Conservation (phyloP, 2,329 filamentous ascomycete genomes). For the Arthroderma uncinatum region DNA sequence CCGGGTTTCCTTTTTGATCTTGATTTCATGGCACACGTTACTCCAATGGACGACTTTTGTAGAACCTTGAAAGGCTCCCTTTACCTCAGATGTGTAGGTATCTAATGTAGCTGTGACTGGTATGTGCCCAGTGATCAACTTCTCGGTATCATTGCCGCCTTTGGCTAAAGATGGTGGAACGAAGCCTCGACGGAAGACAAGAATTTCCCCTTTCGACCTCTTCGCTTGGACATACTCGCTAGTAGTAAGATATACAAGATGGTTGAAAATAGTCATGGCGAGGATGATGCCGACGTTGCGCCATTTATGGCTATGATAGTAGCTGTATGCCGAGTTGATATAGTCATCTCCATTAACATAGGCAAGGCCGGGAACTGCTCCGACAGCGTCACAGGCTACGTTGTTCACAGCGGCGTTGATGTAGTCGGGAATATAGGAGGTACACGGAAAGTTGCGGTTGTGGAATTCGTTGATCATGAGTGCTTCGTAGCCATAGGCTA, state of each 20-base stretch:
- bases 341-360: conserved; percentile 46
- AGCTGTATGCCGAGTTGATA: conserved; percentile 27
- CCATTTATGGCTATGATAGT: conserved; percentile 52
- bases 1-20: conserved; percentile 65
- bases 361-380: conserved; percentile 45
- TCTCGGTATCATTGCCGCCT: conserved; percentile 28
- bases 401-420: conserved; percentile 20
- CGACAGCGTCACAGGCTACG: conserved; percentile 50
- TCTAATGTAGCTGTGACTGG: neutral
- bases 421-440: conserved; percentile 35
- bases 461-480: conserved; percentile 76
- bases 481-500: conserved; percentile 68
- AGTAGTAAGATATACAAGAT: neutral
- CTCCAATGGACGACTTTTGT: conserved; percentile 63
- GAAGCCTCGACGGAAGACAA: conserved; percentile 61
- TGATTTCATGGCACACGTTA: conserved; percentile 69
- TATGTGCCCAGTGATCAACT: neutral
- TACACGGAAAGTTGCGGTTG: conserved; percentile 47
- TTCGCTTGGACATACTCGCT: neutral
- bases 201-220: conserved; percentile 63
- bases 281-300: conserved; percentile 68
- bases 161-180: conserved; percentile 59
- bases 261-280: conserved; percentile 21
- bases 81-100: neutral
- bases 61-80: neutral